Percentiles rank a stretch among this genome's conserved stretches.
phyloP scores from a whole-genome alignment of 768 basidiomycete species.

The Pleurotus salmoneostramineus region DNA sequence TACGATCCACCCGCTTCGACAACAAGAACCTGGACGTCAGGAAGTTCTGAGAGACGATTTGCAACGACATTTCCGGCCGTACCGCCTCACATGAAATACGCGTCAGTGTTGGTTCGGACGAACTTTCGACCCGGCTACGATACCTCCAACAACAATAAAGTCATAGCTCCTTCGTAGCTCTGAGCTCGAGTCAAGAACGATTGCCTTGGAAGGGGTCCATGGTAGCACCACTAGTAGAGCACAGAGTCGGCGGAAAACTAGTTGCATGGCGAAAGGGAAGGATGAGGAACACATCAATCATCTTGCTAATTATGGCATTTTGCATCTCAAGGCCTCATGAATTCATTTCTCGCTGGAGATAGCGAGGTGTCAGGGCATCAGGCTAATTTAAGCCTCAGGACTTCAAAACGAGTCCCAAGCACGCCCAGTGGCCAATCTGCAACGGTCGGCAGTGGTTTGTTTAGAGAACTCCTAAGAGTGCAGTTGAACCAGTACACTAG shows the following conservation, averaged over 20 bases:
- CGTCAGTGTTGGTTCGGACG: not conserved
- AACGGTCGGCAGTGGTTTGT: too few species aligned
- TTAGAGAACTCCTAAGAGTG: too few species aligned
- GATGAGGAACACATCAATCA: too few species aligned
- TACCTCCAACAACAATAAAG: not conserved
- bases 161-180: not conserved
- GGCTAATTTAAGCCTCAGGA: too few species aligned
- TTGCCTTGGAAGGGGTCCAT: not conserved
- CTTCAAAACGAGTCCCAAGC: too few species aligned
- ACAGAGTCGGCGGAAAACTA: not conserved
- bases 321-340: too few species aligned
- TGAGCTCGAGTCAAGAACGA: not conserved
- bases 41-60: conserved; percentile 18
- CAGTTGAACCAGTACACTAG: too few species aligned
- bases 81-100: conserved; percentile 16
- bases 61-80: conserved; percentile 23
- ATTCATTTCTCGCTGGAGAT: too few species aligned
- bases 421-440: too few species aligned
- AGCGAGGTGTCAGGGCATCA: too few species aligned
- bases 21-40: conserved; percentile 18
- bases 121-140: not conserved
- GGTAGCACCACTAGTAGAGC: not conserved
- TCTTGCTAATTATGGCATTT: too few species aligned
- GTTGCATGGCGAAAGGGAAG: not conserved
- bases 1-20: conserved; percentile 19